Evolutionary conservation across 306 rosid genomes (phyloP), one percentile per base, ranked within the genome.

Genomic region (Vicia faba): DNA sequence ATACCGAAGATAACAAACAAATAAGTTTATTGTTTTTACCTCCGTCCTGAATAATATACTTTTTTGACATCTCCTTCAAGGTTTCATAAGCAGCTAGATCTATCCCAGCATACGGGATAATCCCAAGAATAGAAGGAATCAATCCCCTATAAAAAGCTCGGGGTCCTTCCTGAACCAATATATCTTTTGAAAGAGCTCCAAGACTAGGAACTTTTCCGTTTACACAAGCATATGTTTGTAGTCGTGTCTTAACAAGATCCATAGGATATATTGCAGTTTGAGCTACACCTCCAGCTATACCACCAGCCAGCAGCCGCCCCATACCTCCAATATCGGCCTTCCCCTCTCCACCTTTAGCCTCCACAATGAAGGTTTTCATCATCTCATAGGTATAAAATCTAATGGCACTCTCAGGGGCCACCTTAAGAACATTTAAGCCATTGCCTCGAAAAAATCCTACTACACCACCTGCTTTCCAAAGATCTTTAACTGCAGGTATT

Each of bases 381-480:
- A 81, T 79, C 85, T 92, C 98, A 36, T 87, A 89, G 12, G 85
- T 78, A 69, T 87, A 87, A 76, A 92, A 92, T 82, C 75, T 89
- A 75, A 92, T 87, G 66, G 98, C 98, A 77, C 96, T 92, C 78
- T 92, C 96, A 29, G 93, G 98, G 64, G 98, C 95, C 66, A 92
- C 98, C 84, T 92, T 92, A 62, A 89, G 69, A 55, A 92, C 96
- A 75, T 92, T 92, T 70, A 92, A 78, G 74, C 96, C 98, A 57
- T 92, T 92, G 57, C 98, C 98, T 63, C 98, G 75, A 61, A 92
- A 92, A 83, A 92, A 92, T 50, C 93, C 98, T 71, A 87, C 60
- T 5, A 89, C 51, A 65, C 96, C 87, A 12, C 84, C 98, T 39
- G 84, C 91, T 76, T 70, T 87, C 92, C 84, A 84, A 64, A 92